Evolutionary conservation across 2,329 filamentous ascomycete species (phyloP).

Genomic region (Pleoardoris graminearum): DNA sequence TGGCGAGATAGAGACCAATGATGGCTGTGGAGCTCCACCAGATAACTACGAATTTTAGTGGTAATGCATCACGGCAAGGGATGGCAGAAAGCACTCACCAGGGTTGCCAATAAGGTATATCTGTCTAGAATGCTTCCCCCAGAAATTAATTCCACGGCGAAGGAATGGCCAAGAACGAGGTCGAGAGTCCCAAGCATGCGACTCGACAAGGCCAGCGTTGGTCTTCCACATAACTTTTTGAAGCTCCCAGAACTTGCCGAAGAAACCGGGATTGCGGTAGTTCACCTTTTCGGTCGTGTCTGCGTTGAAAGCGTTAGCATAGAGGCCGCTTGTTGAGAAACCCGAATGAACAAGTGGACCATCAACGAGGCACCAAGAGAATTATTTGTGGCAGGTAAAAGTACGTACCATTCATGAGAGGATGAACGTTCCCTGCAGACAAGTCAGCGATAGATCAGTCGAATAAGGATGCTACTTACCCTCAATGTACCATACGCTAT

Average conservation of each 20-base stretch:
- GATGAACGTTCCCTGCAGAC: neutral
- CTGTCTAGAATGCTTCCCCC: slow-evolving; percentile 72
- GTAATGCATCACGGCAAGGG: neutral
- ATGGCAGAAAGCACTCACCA: neutral
- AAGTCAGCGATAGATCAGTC: neutral
- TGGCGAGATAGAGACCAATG: slow-evolving; percentile 73
- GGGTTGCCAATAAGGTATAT: slow-evolving; percentile 92
- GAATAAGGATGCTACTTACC: slow-evolving; percentile 26
- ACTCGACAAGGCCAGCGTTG: slow-evolving; percentile 93
- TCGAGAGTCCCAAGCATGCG: slow-evolving; percentile 96
- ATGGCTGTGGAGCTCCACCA: slow-evolving; percentile 89
- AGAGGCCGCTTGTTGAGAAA: neutral
- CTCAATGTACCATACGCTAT: slow-evolving; percentile 97
- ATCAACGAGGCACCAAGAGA: too few relatives aligned
- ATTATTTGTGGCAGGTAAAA: too few relatives aligned
- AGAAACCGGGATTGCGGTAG: slow-evolving; percentile 91
- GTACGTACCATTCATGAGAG: slow-evolving; percentile 1
- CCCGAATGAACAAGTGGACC: neutral
- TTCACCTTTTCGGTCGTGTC: slow-evolving; percentile 88
- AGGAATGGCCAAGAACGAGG: slow-evolving; percentile 92
- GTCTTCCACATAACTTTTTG: slow-evolving; percentile 99
- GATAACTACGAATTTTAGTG: slow-evolving; percentile 56
- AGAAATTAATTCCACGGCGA: slow-evolving; percentile 97
- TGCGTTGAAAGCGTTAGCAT: neutral
- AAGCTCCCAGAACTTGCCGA: slow-evolving; percentile 96